Percentiles rank a stretch among this genome's conserved stretches.
These are phyloP conservation scores for Trichoderma sp. DNA, from an alignment of 2,329 filamentous ascomycete species.

Conservation along the genomic window DNA sequence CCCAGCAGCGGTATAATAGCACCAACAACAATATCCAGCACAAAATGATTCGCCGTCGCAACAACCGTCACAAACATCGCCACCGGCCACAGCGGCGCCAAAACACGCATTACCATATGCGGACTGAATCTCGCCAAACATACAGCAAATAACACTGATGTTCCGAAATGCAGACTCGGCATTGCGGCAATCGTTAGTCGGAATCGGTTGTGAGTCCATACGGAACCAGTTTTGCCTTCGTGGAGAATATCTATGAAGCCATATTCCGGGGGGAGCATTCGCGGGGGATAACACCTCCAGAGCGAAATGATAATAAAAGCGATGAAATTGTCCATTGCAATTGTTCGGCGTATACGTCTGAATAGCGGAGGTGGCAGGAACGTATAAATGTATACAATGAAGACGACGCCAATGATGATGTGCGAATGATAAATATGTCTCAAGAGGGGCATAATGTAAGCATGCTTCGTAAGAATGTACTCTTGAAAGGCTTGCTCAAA, in stretches of 20 bases:
- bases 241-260: conserved; percentile 3
- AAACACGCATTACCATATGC: neutral
- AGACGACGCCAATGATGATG: conserved; percentile 8
- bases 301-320: neutral
- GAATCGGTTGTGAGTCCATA: conserved; percentile 4
- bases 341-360: neutral
- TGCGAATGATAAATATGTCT: conserved; percentile 1
- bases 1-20: neutral
- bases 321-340: conserved; percentile 1
- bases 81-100: conserved; percentile 4
- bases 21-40: neutral
- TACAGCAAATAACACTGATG: neutral
- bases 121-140: neutral
- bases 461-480: neutral
- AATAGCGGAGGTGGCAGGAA: neutral
- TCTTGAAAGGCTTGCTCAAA: neutral
- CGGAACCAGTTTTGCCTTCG: neutral
- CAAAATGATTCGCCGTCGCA: conserved; percentile 9
- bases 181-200: conserved; percentile 6
- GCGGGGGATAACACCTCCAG: neutral
- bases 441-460: neutral
- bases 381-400: neutral
- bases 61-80: conserved; percentile 6
- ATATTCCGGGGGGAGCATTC: neutral
- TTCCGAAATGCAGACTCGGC: neutral